Base-by-base conservation (phyloP, 208 protist genomes). In the Acanthamoeba divionensis region DNA sequence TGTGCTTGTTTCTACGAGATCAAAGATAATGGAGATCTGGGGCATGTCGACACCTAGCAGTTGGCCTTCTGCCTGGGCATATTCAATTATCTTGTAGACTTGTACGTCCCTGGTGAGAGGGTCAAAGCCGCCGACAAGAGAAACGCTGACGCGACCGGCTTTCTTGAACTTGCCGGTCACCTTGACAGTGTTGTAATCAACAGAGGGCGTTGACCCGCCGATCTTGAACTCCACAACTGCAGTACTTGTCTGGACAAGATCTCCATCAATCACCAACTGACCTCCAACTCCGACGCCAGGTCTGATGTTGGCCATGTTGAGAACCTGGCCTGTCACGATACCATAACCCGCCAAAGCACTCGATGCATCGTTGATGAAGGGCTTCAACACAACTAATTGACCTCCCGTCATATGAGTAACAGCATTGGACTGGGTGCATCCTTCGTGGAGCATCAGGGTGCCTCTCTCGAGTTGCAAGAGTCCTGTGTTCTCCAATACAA, bases 191-290 rank as follows among this genome's bases (percentile, higher is more conserved):
- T 80, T 57, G 69, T 80, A 80, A 50, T 80, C 69, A 5, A 80
- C 44, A 24, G 57, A 44, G 21, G 69, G 69, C 13, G 41, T 0
- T 29, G 29, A 26, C 15, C 69, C 69, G 69, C 69, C 69, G 26
- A 80, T 80, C 26, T 80, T 50, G 45, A 80, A 80, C 69, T 55
- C 15, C 12, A 80, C 10, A 24, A 80, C 69, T 44, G n/a, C 69
- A n/a, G 69, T 80, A 2, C 47, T 24, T 15, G 29, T 13, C 69
- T 80, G 69, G 33, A 41, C 26, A 21, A 80, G 69, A 50, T 80
- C 10, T 36, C 69, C 69, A 44, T 80, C 69, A 29, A 80, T 80
- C n/a, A 80, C 44, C 38, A 80, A 44, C 69, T 80, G 50, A 50
- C 69, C 69, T 24, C 69, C 69, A 0, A 13, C 44, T 44, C 12